Conservation (phyloP, 2,329 filamentous ascomycete species). For the Colletotrichum simmondsii region DNA sequence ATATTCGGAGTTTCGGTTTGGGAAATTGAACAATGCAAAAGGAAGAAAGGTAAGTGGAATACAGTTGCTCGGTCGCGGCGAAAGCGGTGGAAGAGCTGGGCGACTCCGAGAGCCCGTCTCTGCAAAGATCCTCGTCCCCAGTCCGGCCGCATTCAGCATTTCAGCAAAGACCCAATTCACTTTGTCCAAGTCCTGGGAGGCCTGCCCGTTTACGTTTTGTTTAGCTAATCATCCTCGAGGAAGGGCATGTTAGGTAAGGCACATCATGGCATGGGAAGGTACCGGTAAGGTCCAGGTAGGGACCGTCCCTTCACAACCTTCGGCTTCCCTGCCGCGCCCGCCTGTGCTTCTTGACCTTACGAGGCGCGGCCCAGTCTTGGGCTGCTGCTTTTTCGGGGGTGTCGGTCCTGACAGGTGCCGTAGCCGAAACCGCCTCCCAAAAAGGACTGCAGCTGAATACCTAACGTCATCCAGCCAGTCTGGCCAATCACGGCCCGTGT, state of each 20-base stretch:
- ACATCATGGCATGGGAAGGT: neutral
- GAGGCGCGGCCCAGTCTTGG: neutral
- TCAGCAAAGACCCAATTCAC: neutral
- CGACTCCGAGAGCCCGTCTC: slow-evolving; percentile 26
- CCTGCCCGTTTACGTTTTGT: slow-evolving; percentile 2
- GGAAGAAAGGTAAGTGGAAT: slow-evolving; percentile 18
- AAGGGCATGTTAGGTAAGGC: neutral
- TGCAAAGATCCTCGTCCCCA: slow-evolving; percentile 13
- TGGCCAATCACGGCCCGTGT: slow-evolving; percentile 18
- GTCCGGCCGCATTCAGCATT: neutral
- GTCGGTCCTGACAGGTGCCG: slow-evolving; percentile 11
- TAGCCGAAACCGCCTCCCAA: slow-evolving; percentile 6
- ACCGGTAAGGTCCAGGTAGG: too few relatives aligned
- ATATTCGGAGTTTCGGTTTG: slow-evolving; percentile 7
- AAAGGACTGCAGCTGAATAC: slow-evolving; percentile 1
- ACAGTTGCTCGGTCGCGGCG: slow-evolving; percentile 6
- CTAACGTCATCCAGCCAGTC: slow-evolving; percentile 17
- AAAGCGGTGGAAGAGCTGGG: slow-evolving; percentile 15
- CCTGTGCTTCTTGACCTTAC: neutral
- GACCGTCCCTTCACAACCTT: neutral
- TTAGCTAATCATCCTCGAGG: slow-evolving; percentile 24
- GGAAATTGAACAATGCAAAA: slow-evolving; percentile 20
- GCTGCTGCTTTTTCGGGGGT: neutral
- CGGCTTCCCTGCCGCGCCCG: neutral
- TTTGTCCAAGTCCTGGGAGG: neutral